Conservation (phyloP, 1,284 basidiomycete species). For the Tilletia caries region DNA sequence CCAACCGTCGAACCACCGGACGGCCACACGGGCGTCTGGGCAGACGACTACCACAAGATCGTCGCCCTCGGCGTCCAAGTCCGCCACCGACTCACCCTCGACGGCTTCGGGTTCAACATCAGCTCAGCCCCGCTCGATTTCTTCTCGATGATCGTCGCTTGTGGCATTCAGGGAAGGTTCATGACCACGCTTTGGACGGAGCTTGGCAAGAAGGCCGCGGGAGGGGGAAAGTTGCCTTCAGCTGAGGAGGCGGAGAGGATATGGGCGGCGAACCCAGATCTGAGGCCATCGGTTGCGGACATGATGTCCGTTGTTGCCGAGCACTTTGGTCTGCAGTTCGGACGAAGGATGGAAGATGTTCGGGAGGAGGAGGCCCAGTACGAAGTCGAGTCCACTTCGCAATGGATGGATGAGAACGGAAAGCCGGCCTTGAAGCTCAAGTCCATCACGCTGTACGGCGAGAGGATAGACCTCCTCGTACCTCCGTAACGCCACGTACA, state of each 20-base stretch:
- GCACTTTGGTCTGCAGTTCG: constrained; percentile 25
- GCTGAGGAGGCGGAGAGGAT: not conserved
- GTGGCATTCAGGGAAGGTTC: constrained; percentile 80
- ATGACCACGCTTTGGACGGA: constrained; percentile 60
- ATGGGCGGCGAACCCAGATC: not conserved
- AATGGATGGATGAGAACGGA: not conserved
- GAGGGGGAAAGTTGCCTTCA: constrained; percentile 1
- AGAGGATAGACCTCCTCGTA: constrained; percentile 6
- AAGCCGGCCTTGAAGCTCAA: not conserved
- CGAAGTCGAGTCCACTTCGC: not conserved
- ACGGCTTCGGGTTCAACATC: constrained; percentile 92
- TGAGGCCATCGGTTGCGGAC: not conserved
- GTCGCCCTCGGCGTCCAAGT: constrained; percentile 96
- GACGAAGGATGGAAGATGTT: constrained; percentile 8
- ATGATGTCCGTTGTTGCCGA: constrained; percentile 14
- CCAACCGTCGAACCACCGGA: constrained; percentile 30
- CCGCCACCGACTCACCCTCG: constrained; percentile 84
- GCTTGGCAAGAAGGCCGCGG: constrained; percentile 18
- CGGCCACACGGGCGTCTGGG: constrained; percentile 49
- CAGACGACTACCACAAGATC: constrained; percentile 64
- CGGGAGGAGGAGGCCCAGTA: constrained; percentile 19
- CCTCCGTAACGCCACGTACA: too few species aligned
- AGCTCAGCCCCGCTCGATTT: constrained; percentile 68
- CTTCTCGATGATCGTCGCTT: constrained; percentile 86
- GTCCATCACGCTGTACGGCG: constrained; percentile 7